phyloP scores from a whole-genome alignment of 352 stramenopile species.

The Poterioochromonas sp. region DNA sequence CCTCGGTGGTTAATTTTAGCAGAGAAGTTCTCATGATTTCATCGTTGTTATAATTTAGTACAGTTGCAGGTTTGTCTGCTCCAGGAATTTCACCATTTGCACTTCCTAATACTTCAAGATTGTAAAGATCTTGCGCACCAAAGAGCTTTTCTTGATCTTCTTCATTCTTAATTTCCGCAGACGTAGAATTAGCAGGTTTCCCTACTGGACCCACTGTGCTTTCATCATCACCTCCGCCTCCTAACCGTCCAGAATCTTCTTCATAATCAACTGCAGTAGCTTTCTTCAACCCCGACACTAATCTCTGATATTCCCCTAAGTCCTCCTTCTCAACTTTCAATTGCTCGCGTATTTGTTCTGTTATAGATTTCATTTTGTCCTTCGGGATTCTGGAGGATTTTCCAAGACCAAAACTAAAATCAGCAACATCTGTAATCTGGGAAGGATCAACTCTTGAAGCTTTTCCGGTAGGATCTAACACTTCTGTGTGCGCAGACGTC shows the following conservation, averaged over 20 bases:
- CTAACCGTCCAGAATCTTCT: neutral
- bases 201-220: neutral
- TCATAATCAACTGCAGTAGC: neutral
- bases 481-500: constrained; percentile 40
- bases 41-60: neutral
- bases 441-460: constrained; percentile 45
- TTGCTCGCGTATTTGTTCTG: neutral
- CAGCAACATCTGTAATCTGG: constrained; percentile 39
- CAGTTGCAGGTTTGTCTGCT: neutral
- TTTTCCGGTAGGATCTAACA: constrained; percentile 45
- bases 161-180: no score
- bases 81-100: constrained; percentile 9
- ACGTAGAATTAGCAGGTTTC: no score
- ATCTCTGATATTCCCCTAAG: neutral
- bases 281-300: neutral
- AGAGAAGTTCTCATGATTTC: neutral
- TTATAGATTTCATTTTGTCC: neutral
- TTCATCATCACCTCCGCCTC: neutral
- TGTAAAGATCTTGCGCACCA: neutral
- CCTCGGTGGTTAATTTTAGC: neutral
- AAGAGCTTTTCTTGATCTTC: neutral
- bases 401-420: constrained; percentile 18
- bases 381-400: constrained; percentile 6
- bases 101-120: neutral
- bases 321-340: neutral